Base-by-base conservation (phyloP, 169 alveolate species). In the Babesia sp. region DNA sequence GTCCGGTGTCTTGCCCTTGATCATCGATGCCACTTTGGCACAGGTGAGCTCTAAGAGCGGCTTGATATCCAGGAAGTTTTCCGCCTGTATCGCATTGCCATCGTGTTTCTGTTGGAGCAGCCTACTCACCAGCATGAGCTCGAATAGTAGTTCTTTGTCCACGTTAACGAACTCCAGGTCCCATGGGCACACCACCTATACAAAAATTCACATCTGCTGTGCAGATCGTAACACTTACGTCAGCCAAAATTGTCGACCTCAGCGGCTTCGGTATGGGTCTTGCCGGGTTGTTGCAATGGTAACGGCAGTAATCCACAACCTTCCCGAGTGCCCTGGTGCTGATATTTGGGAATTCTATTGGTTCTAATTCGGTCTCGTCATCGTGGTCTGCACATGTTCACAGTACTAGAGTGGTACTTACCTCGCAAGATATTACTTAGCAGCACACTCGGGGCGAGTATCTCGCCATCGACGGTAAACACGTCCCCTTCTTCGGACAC, bases 241-340 rank as follows among this genome's bases (percentile, higher is more conserved):
- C 95, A 26, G 88, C 83, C 41, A 96, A 85, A 69, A 91, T 90
- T 20, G 85, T 77, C 36, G 97, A 87, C 69, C 90, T 93, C 28
- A 97, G 90, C 11, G 99, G 99, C 64, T 94, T 92, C 60, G 98
- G 98, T 41, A 97, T 96, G 80, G 94, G 97, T 11, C 91, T 92
- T 26, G 98, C 96, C 12, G 95, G 95, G 84, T 90, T 91, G 71
- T 96, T 92, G 29, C 84, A 91, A 73, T 94, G 96, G 77, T 95
- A 91, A 37, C 87, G 91, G 84, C 98, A 94, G 85, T 95, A 97
- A 57, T 95, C 97, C 39, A 95, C 84, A 29, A 95, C 90, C 78
- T 96, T 97, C 56, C 91, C 85, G 72, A 97, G 87, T 26, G 92
- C 91, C 16, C 76, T 74, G 20, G 94, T 73, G 60, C 93, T 93